Evolutionary conservation across 1,139 yeast genomes (phyloP).

Genomic region (Yamadazyma dendronema): DNA sequence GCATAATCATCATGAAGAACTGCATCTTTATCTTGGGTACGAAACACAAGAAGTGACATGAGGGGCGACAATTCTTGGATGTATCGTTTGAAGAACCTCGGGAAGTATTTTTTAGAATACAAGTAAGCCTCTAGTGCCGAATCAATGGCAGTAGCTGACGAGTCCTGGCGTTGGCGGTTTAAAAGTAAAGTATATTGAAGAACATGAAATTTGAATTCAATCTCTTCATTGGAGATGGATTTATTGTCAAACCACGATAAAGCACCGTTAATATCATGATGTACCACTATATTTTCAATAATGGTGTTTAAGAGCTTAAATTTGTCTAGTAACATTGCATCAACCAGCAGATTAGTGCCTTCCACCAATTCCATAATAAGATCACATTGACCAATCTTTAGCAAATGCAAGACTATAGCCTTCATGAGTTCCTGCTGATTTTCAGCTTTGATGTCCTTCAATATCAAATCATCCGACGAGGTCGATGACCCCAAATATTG

Average conservation of each 20-base stretch:
- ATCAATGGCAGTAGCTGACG: slow-evolving; percentile 20
- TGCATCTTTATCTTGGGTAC: slow-evolving; percentile 13
- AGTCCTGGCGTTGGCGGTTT: slow-evolving; percentile 19
- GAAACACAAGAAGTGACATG: slow-evolving; percentile 47
- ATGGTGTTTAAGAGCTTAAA: slow-evolving; percentile 34
- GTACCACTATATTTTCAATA: slow-evolving; percentile 33
- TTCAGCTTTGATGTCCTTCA: slow-evolving; percentile 20
- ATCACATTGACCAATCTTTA: slow-evolving; percentile 44
- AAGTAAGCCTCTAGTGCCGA: slow-evolving; percentile 46
- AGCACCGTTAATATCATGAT: slow-evolving; percentile 35
- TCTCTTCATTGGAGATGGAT: slow-evolving; percentile 9
- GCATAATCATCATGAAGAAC: slow-evolving; percentile 17
- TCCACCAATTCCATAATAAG: slow-evolving; percentile 27
- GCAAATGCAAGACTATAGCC: slow-evolving; percentile 40
- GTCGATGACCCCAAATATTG: slow-evolving; percentile 8
- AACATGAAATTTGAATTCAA: slow-evolving; percentile 66
- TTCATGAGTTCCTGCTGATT: slow-evolving; percentile 38
- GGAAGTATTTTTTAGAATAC: slow-evolving; percentile 56
- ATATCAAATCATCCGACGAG: slow-evolving; percentile 11
- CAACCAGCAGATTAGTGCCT: slow-evolving; percentile 19
- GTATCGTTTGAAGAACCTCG: slow-evolving; percentile 40
- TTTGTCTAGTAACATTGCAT: slow-evolving; percentile 23
- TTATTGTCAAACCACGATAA: slow-evolving; percentile 36
- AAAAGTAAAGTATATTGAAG: slow-evolving; percentile 52
- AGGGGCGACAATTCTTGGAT: slow-evolving; percentile 51